Evolutionary conservation across 371 early-diverging fungal species (phyloP).

Genomic region (Catenaria anguillulae): DNA sequence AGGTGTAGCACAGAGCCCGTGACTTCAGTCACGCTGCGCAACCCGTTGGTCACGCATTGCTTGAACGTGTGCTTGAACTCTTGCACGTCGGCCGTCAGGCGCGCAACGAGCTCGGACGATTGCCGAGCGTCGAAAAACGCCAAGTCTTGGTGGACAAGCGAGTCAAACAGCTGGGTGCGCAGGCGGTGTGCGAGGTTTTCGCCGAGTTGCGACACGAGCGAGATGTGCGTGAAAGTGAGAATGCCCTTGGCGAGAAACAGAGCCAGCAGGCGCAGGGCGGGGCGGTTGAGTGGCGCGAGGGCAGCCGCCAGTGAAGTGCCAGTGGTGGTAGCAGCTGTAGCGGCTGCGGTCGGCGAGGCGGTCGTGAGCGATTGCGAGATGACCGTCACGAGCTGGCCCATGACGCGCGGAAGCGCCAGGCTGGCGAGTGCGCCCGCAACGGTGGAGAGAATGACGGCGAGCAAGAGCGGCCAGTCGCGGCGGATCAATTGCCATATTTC

Average conservation of each 20-base stretch:
- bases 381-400: slow-evolving; percentile 54
- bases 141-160: slow-evolving; percentile 51
- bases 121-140: slow-evolving; percentile 51
- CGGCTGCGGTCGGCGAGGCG: neutral
- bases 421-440: slow-evolving; percentile 49
- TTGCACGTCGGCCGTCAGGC: slow-evolving; percentile 48
- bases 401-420: slow-evolving; percentile 49
- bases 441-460: slow-evolving; percentile 31
- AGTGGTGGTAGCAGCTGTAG: neutral
- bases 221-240: slow-evolving; percentile 54
- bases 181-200: slow-evolving; percentile 49
- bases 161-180: slow-evolving; percentile 30
- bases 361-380: slow-evolving; percentile 25
- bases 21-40: slow-evolving; percentile 51
- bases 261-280: slow-evolving; percentile 14
- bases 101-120: slow-evolving; percentile 46
- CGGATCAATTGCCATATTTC: neutral
- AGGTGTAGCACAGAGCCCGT: slow-evolving; percentile 50
- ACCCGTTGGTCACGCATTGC: slow-evolving; percentile 47
- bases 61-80: slow-evolving; percentile 68
- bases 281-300: slow-evolving; percentile 7
- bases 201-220: slow-evolving; percentile 53
- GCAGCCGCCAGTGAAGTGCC: neutral
- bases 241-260: slow-evolving; percentile 32
- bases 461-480: slow-evolving; percentile 1